A percentile compares a stretch with the other conserved stretches of the same genome.
Conservation (phyloP, 106 monocot genomes). For the Dioscorea zingiberensis region DNA sequence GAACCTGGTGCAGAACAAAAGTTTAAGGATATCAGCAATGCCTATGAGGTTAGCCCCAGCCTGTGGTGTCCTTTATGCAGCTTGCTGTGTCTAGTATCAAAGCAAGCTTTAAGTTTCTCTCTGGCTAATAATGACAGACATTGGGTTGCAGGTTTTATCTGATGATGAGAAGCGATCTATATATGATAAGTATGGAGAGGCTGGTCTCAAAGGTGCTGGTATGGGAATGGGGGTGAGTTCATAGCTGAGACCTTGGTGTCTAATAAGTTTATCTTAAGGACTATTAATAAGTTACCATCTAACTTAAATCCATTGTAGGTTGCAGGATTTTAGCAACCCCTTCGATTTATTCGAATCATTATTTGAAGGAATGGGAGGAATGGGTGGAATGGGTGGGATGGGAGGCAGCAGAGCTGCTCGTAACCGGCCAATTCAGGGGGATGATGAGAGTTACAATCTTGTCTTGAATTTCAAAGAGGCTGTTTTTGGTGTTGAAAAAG, state of each 20-base stretch:
- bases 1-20: conserved; percentile 90
- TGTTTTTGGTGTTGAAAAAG: conserved; percentile 90
- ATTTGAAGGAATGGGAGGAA: conserved; percentile 81
- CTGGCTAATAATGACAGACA: no score
- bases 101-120: no score
- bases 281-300: no score
- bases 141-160: conserved; percentile 61
- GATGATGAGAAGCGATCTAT: conserved; percentile 90
- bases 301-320: no score
- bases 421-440: conserved; percentile 82
- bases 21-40: conserved; percentile 98
- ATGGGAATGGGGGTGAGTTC: conserved; percentile 86
- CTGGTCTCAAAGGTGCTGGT: conserved; percentile 92
- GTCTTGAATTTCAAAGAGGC: conserved; percentile 90
- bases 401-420: conserved; percentile 55
- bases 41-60: conserved; percentile 63
- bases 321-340: conserved; percentile 89
- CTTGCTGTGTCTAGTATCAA: no score
- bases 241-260: not conserved
- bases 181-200: conserved; percentile 95
- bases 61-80: no score
- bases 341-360: conserved; percentile 90
- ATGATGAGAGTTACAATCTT: conserved; percentile 83
- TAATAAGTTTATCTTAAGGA: not conserved
- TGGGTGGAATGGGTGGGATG: conserved; percentile 73